phyloP scores from a whole-genome alignment of 352 stramenopile genomes.

The Pythium dissimile region DNA sequence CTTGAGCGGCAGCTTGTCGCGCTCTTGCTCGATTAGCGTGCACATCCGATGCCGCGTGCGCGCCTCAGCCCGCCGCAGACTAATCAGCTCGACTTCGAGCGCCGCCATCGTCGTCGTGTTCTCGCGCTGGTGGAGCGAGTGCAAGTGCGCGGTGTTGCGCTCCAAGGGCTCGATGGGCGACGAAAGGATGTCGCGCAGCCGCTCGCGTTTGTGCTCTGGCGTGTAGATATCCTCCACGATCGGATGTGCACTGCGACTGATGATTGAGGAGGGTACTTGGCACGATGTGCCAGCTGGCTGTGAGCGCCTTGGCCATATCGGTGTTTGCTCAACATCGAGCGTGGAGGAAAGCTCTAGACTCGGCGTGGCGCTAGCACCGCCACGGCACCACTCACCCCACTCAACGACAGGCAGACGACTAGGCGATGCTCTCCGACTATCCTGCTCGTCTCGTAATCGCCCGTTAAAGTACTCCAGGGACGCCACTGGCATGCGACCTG shows the following conservation, averaged over 20 bases:
- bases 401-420: slow-evolving; percentile 19
- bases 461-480: slow-evolving; percentile 50
- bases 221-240: slow-evolving; percentile 34
- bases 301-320: too few relatives aligned
- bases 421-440: neutral
- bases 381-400: slow-evolving; percentile 28
- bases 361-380: neutral
- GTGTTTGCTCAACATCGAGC: too few relatives aligned
- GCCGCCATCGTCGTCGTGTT: slow-evolving; percentile 50
- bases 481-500: slow-evolving; percentile 63
- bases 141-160: slow-evolving; percentile 36
- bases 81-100: slow-evolving; percentile 38
- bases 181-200: slow-evolving; percentile 58
- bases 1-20: slow-evolving; percentile 62
- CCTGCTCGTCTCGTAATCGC: slow-evolving; percentile 37
- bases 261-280: too few relatives aligned
- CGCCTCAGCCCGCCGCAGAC: slow-evolving; percentile 36
- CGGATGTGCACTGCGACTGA: neutral
- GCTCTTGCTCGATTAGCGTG: slow-evolving; percentile 50
- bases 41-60: slow-evolving; percentile 38
- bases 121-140: slow-evolving; percentile 35
- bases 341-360: too few relatives aligned
- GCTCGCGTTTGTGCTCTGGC: slow-evolving; percentile 49
- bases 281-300: too few relatives aligned
- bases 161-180: slow-evolving; percentile 56